Conservation (phyloP, 805 yeast genomes). For the Candida schatavii region DNA sequence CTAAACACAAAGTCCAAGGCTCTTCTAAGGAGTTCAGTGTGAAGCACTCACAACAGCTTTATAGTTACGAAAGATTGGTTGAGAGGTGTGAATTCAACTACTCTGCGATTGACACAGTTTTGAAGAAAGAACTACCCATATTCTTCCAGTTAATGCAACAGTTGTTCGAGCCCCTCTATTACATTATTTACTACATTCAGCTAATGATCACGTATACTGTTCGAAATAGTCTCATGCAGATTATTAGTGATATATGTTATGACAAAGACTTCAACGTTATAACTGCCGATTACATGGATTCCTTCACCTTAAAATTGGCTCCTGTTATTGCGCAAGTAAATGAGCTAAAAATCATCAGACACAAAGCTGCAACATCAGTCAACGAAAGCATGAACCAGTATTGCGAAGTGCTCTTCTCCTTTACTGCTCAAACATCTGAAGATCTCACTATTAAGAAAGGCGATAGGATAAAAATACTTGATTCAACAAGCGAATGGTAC, state of each 20-base stretch:
- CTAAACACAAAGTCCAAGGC: slow-evolving; percentile 5
- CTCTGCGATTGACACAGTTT: slow-evolving; percentile 30
- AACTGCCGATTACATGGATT: neutral
- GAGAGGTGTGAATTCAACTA: slow-evolving; percentile 23
- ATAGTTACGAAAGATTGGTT: slow-evolving; percentile 24
- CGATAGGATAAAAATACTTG: slow-evolving; percentile 40
- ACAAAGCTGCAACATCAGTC: slow-evolving; percentile 6
- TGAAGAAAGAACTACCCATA: slow-evolving; percentile 48
- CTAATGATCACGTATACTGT: slow-evolving; percentile 32
- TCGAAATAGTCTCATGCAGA: slow-evolving; percentile 1
- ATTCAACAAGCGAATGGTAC: slow-evolving; percentile 35
- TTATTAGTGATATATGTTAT: slow-evolving; percentile 14
- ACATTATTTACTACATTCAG: slow-evolving; percentile 36
- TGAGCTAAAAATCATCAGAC: slow-evolving; percentile 18
- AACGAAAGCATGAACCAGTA: neutral
- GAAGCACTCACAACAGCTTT: slow-evolving; percentile 26
- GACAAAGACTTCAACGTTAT: neutral
- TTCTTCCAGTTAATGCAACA: slow-evolving; percentile 33
- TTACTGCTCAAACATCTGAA: slow-evolving; percentile 29
- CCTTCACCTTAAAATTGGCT: slow-evolving; percentile 8
- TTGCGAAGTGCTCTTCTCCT: slow-evolving; percentile 43
- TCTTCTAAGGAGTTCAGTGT: slow-evolving; percentile 17
- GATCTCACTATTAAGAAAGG: slow-evolving; percentile 46
- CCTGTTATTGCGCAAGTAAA: slow-evolving; percentile 14
- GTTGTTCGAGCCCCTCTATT: slow-evolving; percentile 30